Percentiles rank a stretch among this genome's conserved stretches.
Evolutionary conservation across 495 filamentous ascomycete genomes (phyloP).

Genomic region (Aspergillus leporis): DNA sequence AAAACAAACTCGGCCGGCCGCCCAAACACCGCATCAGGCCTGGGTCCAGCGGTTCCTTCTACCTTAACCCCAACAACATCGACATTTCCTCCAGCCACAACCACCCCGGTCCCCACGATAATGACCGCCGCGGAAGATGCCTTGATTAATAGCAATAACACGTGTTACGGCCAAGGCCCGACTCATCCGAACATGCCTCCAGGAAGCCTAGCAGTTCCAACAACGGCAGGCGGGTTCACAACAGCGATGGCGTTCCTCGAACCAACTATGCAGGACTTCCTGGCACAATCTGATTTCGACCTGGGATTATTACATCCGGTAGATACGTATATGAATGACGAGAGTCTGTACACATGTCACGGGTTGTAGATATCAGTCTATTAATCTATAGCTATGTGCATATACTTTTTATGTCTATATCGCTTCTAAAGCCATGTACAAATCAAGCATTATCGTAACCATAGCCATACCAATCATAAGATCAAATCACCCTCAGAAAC

Average conservation of each 20-base stretch:
- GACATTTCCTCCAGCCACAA: neutral
- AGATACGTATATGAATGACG: constrained; percentile 44
- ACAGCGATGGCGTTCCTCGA: constrained; percentile 48
- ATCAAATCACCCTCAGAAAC: neutral
- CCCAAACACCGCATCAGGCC: neutral
- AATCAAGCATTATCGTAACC: neutral
- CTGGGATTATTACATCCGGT: constrained; percentile 41
- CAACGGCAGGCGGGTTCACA: constrained; percentile 32
- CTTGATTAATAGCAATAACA: neutral
- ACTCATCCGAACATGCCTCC: constrained; percentile 10
- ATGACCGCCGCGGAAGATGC: neutral
- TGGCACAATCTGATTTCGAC: constrained; percentile 47
- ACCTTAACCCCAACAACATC: no score
- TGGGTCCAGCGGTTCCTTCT: neutral
- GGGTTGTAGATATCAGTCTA: constrained; percentile 21
- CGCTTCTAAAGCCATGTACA: neutral
- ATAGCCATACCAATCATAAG: neutral
- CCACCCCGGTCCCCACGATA: neutral
- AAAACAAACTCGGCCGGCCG: neutral
- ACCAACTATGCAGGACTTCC: constrained; percentile 48
- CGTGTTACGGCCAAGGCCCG: neutral
- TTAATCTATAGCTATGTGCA: constrained; percentile 5
- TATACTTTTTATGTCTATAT: constrained; percentile 9
- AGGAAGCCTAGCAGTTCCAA: constrained; percentile 7
- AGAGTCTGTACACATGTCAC: constrained; percentile 41